A percentile compares a stretch with the other conserved stretches of the same genome.
Conservation (phyloP, 345 rosid genomes). For the Gossypium arboreum region DNA sequence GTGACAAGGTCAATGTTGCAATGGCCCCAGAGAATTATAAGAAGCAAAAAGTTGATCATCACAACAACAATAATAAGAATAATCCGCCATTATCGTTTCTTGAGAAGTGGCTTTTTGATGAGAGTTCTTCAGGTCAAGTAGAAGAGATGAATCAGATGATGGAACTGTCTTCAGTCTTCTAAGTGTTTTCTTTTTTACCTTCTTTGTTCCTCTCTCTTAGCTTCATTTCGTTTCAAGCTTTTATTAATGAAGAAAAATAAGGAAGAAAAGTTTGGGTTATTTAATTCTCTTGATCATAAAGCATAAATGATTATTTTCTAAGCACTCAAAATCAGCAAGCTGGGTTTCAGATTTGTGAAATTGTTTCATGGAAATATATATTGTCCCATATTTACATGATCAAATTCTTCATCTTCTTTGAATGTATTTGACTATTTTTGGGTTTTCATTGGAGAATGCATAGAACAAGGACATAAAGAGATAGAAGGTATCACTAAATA, state of each 20-base stretch:
- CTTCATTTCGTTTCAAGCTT: slow-evolving; percentile 4
- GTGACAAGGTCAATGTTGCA: slow-evolving; percentile 6
- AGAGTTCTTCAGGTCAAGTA: slow-evolving; percentile 45
- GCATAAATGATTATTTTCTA: not conserved
- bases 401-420: not conserved
- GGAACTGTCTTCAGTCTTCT: slow-evolving; percentile 56
- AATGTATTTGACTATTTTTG: not conserved
- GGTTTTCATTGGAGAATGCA: not conserved
- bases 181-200: slow-evolving; percentile 12
- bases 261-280: slow-evolving; percentile 4
- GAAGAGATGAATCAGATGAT: slow-evolving; percentile 59
- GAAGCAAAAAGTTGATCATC: slow-evolving; percentile 24
- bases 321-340: not conserved
- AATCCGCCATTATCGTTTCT: slow-evolving; percentile 71
- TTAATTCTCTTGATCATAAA: not conserved
- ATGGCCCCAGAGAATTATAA: slow-evolving; percentile 15
- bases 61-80: slow-evolving; percentile 3
- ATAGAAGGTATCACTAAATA: too few relatives aligned
- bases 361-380: not conserved
- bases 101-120: slow-evolving; percentile 97
- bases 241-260: not conserved
- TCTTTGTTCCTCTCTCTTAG: not conserved
- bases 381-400: not conserved
- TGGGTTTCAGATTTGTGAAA: not conserved
- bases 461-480: not conserved